Conservation (phyloP, 345 rosid species). For the Arabidopsis thaliana region TAIR10.1 NC_003071.7:12242001-12242500, state of each 20-base stretch:
- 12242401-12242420: constrained; percentile 21
- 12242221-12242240: constrained; percentile 35
- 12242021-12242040: constrained; percentile 7
- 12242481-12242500: constrained; percentile 34
- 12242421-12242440: constrained; percentile 33
- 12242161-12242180: constrained; percentile 29
- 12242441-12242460: constrained; percentile 9
- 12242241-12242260: constrained; percentile 36
- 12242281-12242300: constrained; percentile 27
- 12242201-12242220: constrained; percentile 17
- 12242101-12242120: constrained; percentile 36
- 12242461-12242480: constrained; percentile 38
- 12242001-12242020: constrained; percentile 10
- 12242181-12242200: constrained; percentile 32
- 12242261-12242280: constrained; percentile 41
- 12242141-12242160: constrained; percentile 42
- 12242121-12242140: constrained; percentile 44
- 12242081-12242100: constrained; percentile 27
- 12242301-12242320: constrained; percentile 2
- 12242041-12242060: constrained; percentile 26
- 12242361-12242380: constrained; percentile 39
- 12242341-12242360: constrained; percentile 5
- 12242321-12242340: constrained; percentile 31
- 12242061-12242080: constrained; percentile 28
- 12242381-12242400: constrained; percentile 44